Evolutionary conservation across 1,139 yeast species (phyloP).

Genomic region (Kluyveromyces marxianus): DNA sequence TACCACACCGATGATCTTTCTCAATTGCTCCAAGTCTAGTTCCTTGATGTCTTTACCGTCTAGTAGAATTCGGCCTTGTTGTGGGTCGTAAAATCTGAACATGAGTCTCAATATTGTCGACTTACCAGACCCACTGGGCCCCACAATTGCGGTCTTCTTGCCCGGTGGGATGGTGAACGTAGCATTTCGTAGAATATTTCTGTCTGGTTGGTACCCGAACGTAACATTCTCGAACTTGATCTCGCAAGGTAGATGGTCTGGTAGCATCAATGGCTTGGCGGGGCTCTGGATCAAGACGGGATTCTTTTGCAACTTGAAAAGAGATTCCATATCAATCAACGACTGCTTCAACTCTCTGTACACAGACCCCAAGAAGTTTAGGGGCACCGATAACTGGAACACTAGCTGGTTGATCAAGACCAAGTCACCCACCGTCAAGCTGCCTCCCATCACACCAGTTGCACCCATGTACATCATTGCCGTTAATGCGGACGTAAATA

Average conservation of each 20-base stretch:
- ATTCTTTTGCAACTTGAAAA: conserved; percentile 74
- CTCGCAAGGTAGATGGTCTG: conserved; percentile 47
- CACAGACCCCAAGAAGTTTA: conserved; percentile 90
- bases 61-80: conserved; percentile 66
- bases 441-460: conserved; percentile 76
- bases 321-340: conserved; percentile 83
- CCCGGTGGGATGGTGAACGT: conserved; percentile 87
- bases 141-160: conserved; percentile 83
- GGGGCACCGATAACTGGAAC: conserved; percentile 89
- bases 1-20: conserved; percentile 78
- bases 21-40: conserved; percentile 66
- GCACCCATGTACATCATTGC: conserved; percentile 99
- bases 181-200: conserved; percentile 79
- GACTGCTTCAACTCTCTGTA: conserved; percentile 92
- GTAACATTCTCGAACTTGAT: conserved; percentile 85
- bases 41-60: conserved; percentile 86
- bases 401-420: conserved; percentile 95
- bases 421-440: conserved; percentile 86
- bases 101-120: conserved; percentile 79
- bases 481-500: conserved; percentile 86
- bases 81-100: conserved; percentile 84
- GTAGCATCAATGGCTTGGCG: conserved; percentile 44
- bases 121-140: conserved; percentile 94
- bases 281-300: conserved; percentile 64
- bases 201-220: conserved; percentile 83